Percentiles rank a stretch among this genome's conserved stretches.
Evolutionary conservation across 2,329 filamentous ascomycete genomes (phyloP).

Genomic region (Chaetomiaceae sp.): DNA sequence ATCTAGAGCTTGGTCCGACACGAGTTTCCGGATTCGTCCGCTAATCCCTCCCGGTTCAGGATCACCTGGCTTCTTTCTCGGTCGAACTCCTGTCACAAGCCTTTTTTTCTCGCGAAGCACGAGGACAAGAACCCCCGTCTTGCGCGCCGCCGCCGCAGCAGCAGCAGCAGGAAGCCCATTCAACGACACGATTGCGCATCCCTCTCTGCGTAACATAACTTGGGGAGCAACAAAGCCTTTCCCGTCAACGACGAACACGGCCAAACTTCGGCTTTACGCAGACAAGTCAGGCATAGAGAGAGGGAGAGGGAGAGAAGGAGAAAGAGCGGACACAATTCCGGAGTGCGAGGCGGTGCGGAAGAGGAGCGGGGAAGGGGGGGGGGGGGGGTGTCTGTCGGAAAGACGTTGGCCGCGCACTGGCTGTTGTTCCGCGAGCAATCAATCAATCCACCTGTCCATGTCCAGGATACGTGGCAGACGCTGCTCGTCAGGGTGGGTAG

Average conservation of each 20-base stretch:
- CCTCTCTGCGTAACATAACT: conserved; percentile 20
- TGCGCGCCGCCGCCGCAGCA: too few relatives aligned
- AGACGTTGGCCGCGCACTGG: not conserved
- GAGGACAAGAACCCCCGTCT: too few relatives aligned
- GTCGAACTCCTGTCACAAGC: conserved; percentile 23
- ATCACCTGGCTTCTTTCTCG: conserved; percentile 19
- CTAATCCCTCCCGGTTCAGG: conserved; percentile 32
- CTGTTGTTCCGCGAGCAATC: not conserved
- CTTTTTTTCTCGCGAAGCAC: conserved; percentile 17
- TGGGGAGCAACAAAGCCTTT: not conserved
- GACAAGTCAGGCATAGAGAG: too few relatives aligned
- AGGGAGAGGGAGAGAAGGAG: too few relatives aligned
- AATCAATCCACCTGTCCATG: not conserved
- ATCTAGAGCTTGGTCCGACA: conserved; percentile 22
- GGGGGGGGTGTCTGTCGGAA: too few relatives aligned
- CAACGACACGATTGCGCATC: conserved; percentile 20
- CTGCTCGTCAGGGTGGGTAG: conserved; percentile 1
- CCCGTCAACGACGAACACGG: too few relatives aligned
- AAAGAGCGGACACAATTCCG: too few relatives aligned
- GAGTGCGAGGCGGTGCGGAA: too few relatives aligned
- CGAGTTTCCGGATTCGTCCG: conserved; percentile 29
- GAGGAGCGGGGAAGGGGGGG: too few relatives aligned
- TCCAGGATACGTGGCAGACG: conserved; percentile 14
- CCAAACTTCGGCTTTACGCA: too few relatives aligned
- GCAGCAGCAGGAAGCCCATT: conserved; percentile 14